Base-by-base conservation (phyloP, 371 early-diverging fungal species). In the Mycotypha africana region DNA sequence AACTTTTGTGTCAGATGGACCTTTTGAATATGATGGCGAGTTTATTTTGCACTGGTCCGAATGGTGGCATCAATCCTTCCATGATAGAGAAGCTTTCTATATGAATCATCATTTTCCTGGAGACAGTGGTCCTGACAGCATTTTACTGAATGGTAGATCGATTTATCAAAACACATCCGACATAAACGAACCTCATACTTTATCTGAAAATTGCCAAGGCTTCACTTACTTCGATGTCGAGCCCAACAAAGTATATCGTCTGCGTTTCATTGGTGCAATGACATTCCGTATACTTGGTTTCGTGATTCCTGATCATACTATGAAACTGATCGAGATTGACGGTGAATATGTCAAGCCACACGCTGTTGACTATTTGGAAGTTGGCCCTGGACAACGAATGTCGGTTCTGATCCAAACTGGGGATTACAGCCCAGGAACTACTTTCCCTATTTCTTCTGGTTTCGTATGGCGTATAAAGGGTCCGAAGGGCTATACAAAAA, bases 1-100 rank as follows among this genome's bases (percentile, higher is more conserved):
- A n/a, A n/a, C n/a, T n/a, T n/a, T n/a, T n/a, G n/a, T n/a, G n/a
- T n/a, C n/a, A 9, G 66, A 58, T 3, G 60, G 59, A 19, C 58
- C 61, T 2, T 76, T 60, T 31, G 15, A 32, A 2, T 76, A 78
- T 33, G 65, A 78, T 25, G 69, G 51, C 20, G 80, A 79, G 38
- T 54, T 49, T 26, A 61, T 56, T 7, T 14, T 79, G 12, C 50
- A 55, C n/a, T 43, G 70, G 33, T 36, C 49, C 11, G 78, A 77
- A 46, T 74, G 70, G 71, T 76, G 67, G 67, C 70, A 66, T 40
- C 45, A 60, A 45, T 39, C 44, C 1, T 34, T 39, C 10, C 17
- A 45, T 4, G 47, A 53, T 0, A 42, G 61, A 23, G 43, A 51
- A 24, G 35, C 34, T 0, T 63, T 57, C 24, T 54, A 51, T 16